phyloP scores from a whole-genome alignment of 352 stramenopile genomes.

The Pythium brachiatum region DNA sequence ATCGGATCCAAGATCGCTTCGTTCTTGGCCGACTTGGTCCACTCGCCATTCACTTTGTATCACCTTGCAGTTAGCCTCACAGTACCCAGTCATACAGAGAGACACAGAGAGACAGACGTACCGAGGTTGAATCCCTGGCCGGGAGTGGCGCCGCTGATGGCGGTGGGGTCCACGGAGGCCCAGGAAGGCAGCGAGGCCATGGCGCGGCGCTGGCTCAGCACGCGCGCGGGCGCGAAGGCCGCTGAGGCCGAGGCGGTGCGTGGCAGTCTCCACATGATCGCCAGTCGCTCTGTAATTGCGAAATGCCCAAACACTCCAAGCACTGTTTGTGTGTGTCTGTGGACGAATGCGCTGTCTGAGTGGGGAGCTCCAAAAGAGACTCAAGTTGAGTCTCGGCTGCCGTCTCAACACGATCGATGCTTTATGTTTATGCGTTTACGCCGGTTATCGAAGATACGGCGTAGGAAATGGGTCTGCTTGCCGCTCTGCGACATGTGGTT shows the following conservation, averaged over 20 bases:
- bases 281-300: background rate
- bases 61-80: too few species aligned
- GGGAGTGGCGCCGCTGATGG: slow-evolving; percentile 74
- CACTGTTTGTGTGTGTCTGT: background rate
- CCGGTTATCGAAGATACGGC: background rate
- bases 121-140: slow-evolving; percentile 89
- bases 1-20: slow-evolving; percentile 93
- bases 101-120: slow-evolving; percentile 25
- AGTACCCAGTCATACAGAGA: too few species aligned
- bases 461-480: background rate
- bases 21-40: slow-evolving; percentile 62
- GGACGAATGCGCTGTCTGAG: background rate
- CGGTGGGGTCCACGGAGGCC: slow-evolving; percentile 90
- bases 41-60: slow-evolving; percentile 85
- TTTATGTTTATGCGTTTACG: background rate
- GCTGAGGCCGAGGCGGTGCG: slow-evolving; percentile 10
- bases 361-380: background rate
- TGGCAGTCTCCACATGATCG: slow-evolving; percentile 29
- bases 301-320: background rate
- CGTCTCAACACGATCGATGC: background rate
- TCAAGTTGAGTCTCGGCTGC: background rate
- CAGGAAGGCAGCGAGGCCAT: slow-evolving; percentile 82
- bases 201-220: slow-evolving; percentile 31
- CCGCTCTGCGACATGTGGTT: background rate
- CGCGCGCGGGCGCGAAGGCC: slow-evolving; percentile 28